phyloP scores from a whole-genome alignment of 768 basidiomycete species.

The Neoboletus magnificus region DNA sequence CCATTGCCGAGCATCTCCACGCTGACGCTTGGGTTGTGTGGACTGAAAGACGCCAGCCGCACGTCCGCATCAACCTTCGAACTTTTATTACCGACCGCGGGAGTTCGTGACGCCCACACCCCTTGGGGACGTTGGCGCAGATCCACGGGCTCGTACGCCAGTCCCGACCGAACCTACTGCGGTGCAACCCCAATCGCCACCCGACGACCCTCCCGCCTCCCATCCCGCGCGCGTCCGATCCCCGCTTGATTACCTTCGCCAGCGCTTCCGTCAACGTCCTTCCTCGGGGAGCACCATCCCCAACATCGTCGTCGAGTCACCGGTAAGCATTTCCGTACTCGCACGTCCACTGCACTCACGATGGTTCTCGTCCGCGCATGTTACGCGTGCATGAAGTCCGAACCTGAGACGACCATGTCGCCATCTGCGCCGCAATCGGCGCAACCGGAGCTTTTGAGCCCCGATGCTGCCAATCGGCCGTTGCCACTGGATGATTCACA shows the following conservation, averaged over 20 bases:
- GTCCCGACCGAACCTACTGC: conserved; percentile 6
- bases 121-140: conserved; percentile 18
- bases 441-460: conserved; percentile 43
- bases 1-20: too few species aligned
- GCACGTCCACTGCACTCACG: background rate
- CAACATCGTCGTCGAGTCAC: conserved; percentile 45
- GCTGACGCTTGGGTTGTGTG: conserved; percentile 5
- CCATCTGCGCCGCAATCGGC: conserved; percentile 24
- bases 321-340: conserved; percentile 32
- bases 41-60: conserved; percentile 15
- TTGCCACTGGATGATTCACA: conserved; percentile 19
- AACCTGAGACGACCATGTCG: conserved; percentile 37
- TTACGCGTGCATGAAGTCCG: conserved; percentile 31
- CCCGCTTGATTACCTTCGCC: conserved; percentile 23
- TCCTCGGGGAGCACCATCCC: conserved; percentile 37
- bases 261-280: conserved; percentile 30
- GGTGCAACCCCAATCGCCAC: background rate
- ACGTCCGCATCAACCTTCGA: conserved; percentile 8
- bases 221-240: conserved; percentile 14
- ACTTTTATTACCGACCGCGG: conserved; percentile 28
- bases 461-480: conserved; percentile 36
- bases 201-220: conserved; percentile 2
- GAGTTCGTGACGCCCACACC: conserved; percentile 31
- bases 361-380: background rate
- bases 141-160: conserved; percentile 16